Evolutionary conservation across 2,329 filamentous ascomycete genomes (phyloP), one percentile per base, ranked within the genome.

Genomic region (Cytospora piceae): DNA sequence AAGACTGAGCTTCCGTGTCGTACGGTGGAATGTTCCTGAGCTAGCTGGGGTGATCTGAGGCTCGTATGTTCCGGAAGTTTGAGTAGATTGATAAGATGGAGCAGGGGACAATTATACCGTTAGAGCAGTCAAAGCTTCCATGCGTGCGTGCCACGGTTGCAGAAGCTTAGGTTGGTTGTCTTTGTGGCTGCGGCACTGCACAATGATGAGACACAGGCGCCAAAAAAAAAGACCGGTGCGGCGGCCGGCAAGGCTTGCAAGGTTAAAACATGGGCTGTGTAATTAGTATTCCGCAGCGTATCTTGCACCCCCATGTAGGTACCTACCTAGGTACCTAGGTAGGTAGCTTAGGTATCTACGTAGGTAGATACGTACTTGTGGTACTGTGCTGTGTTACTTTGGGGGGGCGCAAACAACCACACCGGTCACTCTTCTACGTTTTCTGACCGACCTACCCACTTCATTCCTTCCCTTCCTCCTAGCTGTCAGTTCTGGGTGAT

Each of bases 1-100:
- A 63, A 63, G 60, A 55, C 60, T 29, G 14, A 27, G 49, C 58
- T 65, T 51, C 65, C 58, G 54, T 31, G 58, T 65, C 58, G 49
- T 62, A 61, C 34, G 58, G 51, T 55, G 37, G n/a, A 54, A 51
- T 51, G 34, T 53, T 61, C 46, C 24, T 37, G 58, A 61, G 49
- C 32, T 34, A 34, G 32, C 32, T 24, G 46, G 29, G 39, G 54
- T 63, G 61, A 58, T 32, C 42, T 63, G 54, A 53, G 55, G 55
- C 54, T 64, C 55, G 61, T 64, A 64, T 37, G 55, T 64, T 59
- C 2, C 11, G 14, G 32, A 49, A 32, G 22, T 14, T 22, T n/a
- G 42, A 34, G 32, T 34, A 34, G 11, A 12, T 46, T 46, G 42
- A 22, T 46, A 46, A 22, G n/a, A 46, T 46, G n/a, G 42, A 22